phyloP scores from a whole-genome alignment of 257 asterid species.

The Solanum chiquidenum region DNA sequence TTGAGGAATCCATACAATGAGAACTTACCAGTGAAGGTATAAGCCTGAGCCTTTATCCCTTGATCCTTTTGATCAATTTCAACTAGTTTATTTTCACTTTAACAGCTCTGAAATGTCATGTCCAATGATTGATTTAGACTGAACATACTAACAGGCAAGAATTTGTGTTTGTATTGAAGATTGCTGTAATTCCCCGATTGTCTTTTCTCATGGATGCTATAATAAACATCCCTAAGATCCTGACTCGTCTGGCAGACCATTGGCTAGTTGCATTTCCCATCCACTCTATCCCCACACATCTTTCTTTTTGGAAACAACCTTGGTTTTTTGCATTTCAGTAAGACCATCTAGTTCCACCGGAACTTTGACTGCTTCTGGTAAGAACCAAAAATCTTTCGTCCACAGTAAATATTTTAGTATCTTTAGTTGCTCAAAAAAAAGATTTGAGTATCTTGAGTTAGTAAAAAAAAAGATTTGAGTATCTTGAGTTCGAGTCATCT shows the following conservation, averaged over 20 bases:
- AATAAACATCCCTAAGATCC: background rate
- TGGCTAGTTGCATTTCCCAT: background rate
- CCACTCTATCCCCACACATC: background rate
- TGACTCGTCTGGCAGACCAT: background rate
- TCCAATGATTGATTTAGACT: background rate
- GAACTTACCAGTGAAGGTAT: constrained; percentile 71
- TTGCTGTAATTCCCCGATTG: background rate
- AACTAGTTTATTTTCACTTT: background rate
- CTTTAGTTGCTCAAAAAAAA: background rate
- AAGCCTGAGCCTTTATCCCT: background rate
- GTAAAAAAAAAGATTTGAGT: background rate
- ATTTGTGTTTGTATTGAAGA: background rate
- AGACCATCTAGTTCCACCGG: background rate
- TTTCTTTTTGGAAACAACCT: background rate
- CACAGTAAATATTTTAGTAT: background rate
- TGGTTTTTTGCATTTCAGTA: background rate
- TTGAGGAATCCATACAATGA: constrained; percentile 70
- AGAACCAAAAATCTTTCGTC: background rate
- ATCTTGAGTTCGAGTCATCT: background rate
- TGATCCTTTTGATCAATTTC: background rate
- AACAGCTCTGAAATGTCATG: background rate
- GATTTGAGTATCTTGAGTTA: background rate
- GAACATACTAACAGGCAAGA: background rate
- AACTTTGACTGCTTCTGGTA: background rate
- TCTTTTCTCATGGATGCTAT: background rate